A percentile compares a stretch with the other conserved stretches of the same genome.
phyloP scores from a whole-genome alignment of 805 yeast genomes.

The Soucietia sequanensis region DNA sequence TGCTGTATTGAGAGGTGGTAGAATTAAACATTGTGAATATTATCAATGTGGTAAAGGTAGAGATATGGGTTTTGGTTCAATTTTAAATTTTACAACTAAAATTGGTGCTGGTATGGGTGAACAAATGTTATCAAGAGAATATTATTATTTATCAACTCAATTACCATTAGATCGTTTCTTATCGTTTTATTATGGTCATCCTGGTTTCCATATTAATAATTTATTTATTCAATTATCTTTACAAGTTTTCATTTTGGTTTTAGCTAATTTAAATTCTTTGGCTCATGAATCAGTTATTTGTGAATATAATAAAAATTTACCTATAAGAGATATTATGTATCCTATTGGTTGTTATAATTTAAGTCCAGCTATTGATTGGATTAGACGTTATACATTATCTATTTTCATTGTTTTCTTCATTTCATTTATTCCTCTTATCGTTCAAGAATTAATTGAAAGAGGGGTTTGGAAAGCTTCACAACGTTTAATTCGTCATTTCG shows the following conservation, averaged over 20 bases:
- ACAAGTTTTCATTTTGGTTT: conserved; percentile 54
- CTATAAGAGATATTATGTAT: conserved; percentile 57
- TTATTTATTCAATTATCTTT: conserved; percentile 68
- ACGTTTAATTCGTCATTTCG: conserved; percentile 63
- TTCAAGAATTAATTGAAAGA: conserved; percentile 74
- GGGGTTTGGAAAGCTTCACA: conserved; percentile 70
- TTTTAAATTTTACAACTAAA: conserved; percentile 76
- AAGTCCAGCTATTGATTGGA: conserved; percentile 71
- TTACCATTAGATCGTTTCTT: conserved; percentile 75
- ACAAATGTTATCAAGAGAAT: conserved; percentile 79
- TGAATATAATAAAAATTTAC: conserved; percentile 54
- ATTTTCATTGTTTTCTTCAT: conserved; percentile 73
- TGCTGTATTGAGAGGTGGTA: conserved; percentile 76
- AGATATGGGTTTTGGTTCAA: conserved; percentile 81
- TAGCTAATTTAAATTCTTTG: conserved; percentile 62
- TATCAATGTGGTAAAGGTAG: conserved; percentile 86
- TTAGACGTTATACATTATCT: conserved; percentile 68
- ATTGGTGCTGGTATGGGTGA: conserved; percentile 93
- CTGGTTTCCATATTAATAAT: conserved; percentile 82
- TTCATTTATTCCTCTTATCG: conserved; percentile 71
- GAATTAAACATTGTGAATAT: conserved; percentile 80
- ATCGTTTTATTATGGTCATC: conserved; percentile 81
- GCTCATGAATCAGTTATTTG: conserved; percentile 63
- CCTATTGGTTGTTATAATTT: conserved; percentile 75
- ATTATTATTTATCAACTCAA: conserved; percentile 74